These are phyloP conservation scores for Buddleja alternifolia DNA, from an alignment of 257 asterid genomes.

Conservation along the genomic window DNA sequence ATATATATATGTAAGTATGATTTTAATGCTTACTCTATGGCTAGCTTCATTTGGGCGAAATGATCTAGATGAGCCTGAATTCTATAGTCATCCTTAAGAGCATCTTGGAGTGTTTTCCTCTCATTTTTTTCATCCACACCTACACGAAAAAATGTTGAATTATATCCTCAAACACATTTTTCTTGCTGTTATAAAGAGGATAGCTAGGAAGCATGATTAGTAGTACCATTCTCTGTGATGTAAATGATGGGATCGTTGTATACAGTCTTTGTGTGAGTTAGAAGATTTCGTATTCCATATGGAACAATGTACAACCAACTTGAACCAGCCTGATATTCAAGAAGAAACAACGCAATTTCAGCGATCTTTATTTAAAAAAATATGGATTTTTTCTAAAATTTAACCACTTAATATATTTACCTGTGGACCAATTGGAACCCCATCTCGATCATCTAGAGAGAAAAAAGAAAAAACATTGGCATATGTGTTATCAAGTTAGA, in stretches of 20 bases:
- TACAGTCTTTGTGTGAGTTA: conserved; percentile 29
- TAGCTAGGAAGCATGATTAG: background rate
- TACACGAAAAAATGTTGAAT: background rate
- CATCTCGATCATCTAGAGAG: background rate
- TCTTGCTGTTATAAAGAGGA: no score
- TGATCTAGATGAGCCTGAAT: conserved; percentile 10
- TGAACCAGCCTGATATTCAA: conserved; percentile 23
- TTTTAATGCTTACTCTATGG: conserved; percentile 18
- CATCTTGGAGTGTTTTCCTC: background rate
- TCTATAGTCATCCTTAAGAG: conserved; percentile 6
- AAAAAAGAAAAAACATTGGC: background rate
- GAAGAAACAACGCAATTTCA: background rate
- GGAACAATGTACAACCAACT: conserved; percentile 33
- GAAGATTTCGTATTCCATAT: conserved; percentile 30
- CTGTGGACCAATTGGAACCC: conserved; percentile 19
- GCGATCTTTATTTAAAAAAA: no score
- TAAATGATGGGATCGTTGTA: conserved; percentile 38
- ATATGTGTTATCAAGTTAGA: background rate
- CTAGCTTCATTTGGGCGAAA: conserved; percentile 4
- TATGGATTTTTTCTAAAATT: no score
- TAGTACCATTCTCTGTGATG: conserved; percentile 45
- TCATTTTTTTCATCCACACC: conserved; percentile 6
- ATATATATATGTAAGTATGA: background rate
- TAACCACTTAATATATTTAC: no score
- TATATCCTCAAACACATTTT: background rate